A percentile compares a stretch with the other conserved stretches of the same genome.
Conservation (phyloP, 805 yeast species). For the Candida ficus region DNA sequence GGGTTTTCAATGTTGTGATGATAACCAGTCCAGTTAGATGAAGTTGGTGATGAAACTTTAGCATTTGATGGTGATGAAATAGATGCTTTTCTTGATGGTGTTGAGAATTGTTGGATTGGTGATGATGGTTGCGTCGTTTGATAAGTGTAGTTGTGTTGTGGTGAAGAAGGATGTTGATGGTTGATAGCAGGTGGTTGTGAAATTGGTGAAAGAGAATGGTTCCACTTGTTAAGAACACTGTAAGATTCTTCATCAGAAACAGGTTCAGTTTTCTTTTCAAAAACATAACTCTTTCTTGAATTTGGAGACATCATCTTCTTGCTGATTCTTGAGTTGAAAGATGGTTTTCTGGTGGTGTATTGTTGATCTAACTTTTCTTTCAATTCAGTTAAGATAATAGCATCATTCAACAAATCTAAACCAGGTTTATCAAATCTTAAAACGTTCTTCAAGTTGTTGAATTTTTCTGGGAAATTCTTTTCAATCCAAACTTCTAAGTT, state of each 20-base stretch:
- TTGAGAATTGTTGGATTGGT: slow-evolving; percentile 4
- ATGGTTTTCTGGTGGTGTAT: slow-evolving; percentile 19
- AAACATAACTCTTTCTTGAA: slow-evolving; percentile 10
- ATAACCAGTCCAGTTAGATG: slow-evolving; percentile 13
- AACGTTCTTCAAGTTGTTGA: slow-evolving; percentile 33
- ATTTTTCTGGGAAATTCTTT: slow-evolving; percentile 35
- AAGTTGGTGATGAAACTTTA: not conserved
- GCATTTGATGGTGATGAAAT: not conserved
- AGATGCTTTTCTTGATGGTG: not conserved
- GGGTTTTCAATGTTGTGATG: slow-evolving; percentile 16
- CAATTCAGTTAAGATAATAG: slow-evolving; percentile 23
- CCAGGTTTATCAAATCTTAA: slow-evolving; percentile 29
- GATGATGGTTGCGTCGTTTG: slow-evolving; percentile 1
- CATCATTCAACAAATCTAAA: slow-evolving; percentile 25
- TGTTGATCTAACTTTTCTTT: slow-evolving; percentile 22
- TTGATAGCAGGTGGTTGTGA: slow-evolving; percentile 5
- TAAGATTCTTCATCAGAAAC: slow-evolving; percentile 15
- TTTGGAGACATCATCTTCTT: slow-evolving; percentile 22
- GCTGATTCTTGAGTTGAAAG: slow-evolving; percentile 26
- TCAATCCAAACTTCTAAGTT: slow-evolving; percentile 36
- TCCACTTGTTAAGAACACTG: slow-evolving; percentile 5
- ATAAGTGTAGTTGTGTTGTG: slow-evolving; percentile 6
- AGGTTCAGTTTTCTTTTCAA: slow-evolving; percentile 9
- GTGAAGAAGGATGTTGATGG: slow-evolving; percentile 12
- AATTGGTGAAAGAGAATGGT: slow-evolving; percentile 12